These are phyloP conservation scores for Fusarium subtropicale DNA, from an alignment of 2,329 filamentous ascomycete species.

Conservation along the genomic window DNA sequence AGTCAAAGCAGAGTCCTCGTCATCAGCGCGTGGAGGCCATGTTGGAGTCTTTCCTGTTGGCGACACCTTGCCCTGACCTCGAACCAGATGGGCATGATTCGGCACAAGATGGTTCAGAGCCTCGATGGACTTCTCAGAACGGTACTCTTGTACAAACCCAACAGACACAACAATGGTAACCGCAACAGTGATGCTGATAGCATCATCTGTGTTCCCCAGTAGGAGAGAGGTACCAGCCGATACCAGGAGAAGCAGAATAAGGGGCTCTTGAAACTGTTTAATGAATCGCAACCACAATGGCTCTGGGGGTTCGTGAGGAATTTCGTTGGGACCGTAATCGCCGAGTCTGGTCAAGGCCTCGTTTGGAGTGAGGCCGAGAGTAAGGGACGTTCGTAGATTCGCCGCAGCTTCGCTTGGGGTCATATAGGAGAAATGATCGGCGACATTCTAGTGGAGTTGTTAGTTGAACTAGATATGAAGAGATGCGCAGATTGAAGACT, in stretches of 20 bases:
- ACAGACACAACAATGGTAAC: constrained; percentile 97
- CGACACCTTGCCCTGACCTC: constrained; percentile 60
- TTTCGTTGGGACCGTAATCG: constrained; percentile 90
- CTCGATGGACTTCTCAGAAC: constrained; percentile 97
- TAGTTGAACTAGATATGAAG: constrained; percentile 13
- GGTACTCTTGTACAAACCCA: constrained; percentile 96
- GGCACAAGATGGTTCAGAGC: constrained; percentile 93
- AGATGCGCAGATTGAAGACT: constrained; percentile 35
- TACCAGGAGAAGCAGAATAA: constrained; percentile 90
- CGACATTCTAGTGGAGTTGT: constrained; percentile 58
- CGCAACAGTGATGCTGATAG: constrained; percentile 92
- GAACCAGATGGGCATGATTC: constrained; percentile 94
- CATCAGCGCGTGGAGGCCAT: constrained; percentile 62
- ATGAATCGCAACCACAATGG: constrained; percentile 94
- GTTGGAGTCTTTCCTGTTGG: constrained; percentile 53
- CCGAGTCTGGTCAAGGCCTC: constrained; percentile 85
- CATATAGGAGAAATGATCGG: constrained; percentile 73
- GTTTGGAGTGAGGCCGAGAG: constrained; percentile 80
- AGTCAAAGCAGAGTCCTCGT: constrained; percentile 57
- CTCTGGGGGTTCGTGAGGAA: constrained; percentile 92
- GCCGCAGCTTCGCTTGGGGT: constrained; percentile 82
- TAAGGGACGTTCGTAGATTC: constrained; percentile 83
- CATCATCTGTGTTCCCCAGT: constrained; percentile 94
- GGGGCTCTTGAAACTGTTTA: constrained; percentile 95
- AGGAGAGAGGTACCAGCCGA: constrained; percentile 90